phyloP scores from a whole-genome alignment of 306 rosid species.

The Cicer yamashitae region DNA sequence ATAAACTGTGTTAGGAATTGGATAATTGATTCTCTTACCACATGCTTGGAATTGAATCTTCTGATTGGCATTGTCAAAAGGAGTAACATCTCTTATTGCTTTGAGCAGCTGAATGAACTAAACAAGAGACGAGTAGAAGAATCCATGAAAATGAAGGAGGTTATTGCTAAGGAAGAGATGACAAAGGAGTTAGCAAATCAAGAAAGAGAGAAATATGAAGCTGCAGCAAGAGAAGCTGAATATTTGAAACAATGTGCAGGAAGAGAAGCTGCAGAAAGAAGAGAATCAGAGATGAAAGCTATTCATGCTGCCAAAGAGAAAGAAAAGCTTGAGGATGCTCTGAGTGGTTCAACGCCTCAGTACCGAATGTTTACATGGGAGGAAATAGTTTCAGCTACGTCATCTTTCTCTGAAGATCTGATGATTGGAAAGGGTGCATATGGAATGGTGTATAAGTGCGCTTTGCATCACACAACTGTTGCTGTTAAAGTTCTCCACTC shows the following conservation, averaged over 20 bases:
- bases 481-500: constrained; percentile 88
- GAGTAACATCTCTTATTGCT: constrained; percentile 44
- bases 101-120: constrained; percentile 68
- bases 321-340: constrained; percentile 77
- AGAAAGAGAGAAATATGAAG: constrained; percentile 68
- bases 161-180: constrained; percentile 59
- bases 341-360: constrained; percentile 58
- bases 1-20: background rate
- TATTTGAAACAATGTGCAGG: constrained; percentile 64
- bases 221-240: constrained; percentile 65
- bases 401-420: constrained; percentile 83
- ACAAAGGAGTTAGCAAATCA: constrained; percentile 59
- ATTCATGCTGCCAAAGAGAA: constrained; percentile 63
- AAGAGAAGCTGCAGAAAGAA: constrained; percentile 72
- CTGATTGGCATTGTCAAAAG: constrained; percentile 16
- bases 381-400: constrained; percentile 82
- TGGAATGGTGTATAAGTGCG: constrained; percentile 79
- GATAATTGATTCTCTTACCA: too few species aligned
- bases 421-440: constrained; percentile 88
- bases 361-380: constrained; percentile 78
- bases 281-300: constrained; percentile 71
- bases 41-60: constrained; percentile 2
- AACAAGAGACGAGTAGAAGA: constrained; percentile 60
- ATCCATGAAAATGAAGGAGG: constrained; percentile 64
- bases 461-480: constrained; percentile 79